Evolutionary conservation across 306 rosid species (phyloP).

Genomic region (Lathyrus tuberosus): DNA sequence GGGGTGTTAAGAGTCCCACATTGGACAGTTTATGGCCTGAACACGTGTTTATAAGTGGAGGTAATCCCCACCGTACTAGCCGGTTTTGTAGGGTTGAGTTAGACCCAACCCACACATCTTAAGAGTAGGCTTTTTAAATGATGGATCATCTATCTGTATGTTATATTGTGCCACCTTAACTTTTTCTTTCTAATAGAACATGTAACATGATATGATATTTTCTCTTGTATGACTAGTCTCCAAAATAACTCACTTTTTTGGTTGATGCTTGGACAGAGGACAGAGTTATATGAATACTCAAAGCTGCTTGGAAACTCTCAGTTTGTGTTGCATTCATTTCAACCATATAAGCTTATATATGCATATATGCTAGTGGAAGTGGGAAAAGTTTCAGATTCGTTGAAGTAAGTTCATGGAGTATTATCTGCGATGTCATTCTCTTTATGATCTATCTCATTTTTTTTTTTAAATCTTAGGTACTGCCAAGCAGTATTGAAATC

Average conservation of each 20-base stretch:
- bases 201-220: conserved; percentile 10
- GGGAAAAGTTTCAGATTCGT: conserved; percentile 85
- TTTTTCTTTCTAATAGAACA: conserved; percentile 11
- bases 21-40: too few relatives aligned
- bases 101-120: too few relatives aligned
- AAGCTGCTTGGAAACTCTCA: conserved; percentile 95
- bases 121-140: background rate
- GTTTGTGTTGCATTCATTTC: conserved; percentile 81
- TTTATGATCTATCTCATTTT: conserved; percentile 25
- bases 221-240: conserved; percentile 1
- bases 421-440: conserved; percentile 30
- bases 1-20: too few relatives aligned
- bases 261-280: conserved; percentile 70
- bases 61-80: too few relatives aligned
- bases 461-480: conserved; percentile 55
- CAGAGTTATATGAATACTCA: conserved; percentile 87
- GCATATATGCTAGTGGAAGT: conserved; percentile 96
- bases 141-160: background rate
- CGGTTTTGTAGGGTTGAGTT: too few relatives aligned
- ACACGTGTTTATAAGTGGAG: too few relatives aligned
- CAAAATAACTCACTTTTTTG: conserved; percentile 28
- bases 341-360: conserved; percentile 89
- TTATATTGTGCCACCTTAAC: conserved; percentile 17
- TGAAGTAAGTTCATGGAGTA: conserved; percentile 68
- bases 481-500: conserved; percentile 85